Evolutionary conservation across 345 rosid species (phyloP).

Genomic region (Geranium brycei): DNA sequence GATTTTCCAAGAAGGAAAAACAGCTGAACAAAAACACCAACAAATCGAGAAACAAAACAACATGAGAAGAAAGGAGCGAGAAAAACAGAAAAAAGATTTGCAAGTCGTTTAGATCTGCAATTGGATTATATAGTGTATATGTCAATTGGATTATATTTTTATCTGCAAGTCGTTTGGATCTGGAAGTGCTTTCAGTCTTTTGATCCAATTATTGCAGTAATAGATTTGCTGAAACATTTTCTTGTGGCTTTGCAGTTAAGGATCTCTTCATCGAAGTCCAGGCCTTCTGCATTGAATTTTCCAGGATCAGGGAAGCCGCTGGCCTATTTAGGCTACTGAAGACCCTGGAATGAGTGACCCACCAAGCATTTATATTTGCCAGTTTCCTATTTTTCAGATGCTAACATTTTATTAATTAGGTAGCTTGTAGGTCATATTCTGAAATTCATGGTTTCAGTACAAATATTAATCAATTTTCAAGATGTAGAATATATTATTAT

Average conservation of each 20-base stretch:
- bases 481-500: background rate
- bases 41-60: too few species aligned
- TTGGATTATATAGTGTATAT: background rate
- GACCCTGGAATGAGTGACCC: conserved; percentile 10
- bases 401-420: background rate
- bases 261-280: conserved; percentile 93
- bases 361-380: background rate
- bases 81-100: background rate
- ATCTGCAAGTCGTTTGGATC: background rate
- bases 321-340: conserved; percentile 58
- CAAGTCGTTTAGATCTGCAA: background rate
- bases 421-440: background rate
- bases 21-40: too few species aligned
- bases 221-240: background rate
- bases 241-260: conserved; percentile 45
- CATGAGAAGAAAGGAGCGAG: too few species aligned
- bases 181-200: background rate
- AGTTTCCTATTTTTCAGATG: background rate
- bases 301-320: conserved; percentile 81
- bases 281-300: conserved; percentile 94
- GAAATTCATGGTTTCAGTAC: background rate
- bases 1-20: too few species aligned
- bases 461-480: background rate
- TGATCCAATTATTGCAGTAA: background rate
- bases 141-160: background rate